phyloP scores from a whole-genome alignment of 2,329 filamentous ascomycete species.

The Phialocephala subalpina region DNA sequence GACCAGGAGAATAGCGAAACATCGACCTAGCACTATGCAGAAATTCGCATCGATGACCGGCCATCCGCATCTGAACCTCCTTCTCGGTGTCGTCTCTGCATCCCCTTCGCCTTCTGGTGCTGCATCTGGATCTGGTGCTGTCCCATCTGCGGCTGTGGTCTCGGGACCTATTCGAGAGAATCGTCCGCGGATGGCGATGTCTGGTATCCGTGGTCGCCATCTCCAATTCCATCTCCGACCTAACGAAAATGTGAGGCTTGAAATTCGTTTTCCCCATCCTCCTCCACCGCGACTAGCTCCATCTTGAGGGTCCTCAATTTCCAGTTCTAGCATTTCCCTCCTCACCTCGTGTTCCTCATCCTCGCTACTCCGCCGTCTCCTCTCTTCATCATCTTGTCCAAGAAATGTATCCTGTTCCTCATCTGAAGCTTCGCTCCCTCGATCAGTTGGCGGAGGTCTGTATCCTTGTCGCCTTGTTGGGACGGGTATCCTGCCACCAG shows the following conservation, averaged over 20 bases:
- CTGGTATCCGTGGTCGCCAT: constrained; percentile 34
- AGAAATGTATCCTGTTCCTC: constrained; percentile 51
- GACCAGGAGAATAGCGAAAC: constrained; percentile 79
- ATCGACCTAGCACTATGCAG: constrained; percentile 72
- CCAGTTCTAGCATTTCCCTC: constrained; percentile 88
- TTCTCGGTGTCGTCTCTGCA: not conserved
- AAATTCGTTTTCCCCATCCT: constrained; percentile 47
- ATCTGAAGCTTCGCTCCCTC: constrained; percentile 37
- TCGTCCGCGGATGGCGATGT: constrained; percentile 7
- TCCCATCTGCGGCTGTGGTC: not conserved
- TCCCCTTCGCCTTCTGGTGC: not conserved
- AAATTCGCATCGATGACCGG: constrained; percentile 45
- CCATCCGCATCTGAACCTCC: constrained; percentile 28
- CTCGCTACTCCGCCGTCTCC: constrained; percentile 55
- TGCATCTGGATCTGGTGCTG: not conserved
- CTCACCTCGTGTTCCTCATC: constrained; percentile 69
- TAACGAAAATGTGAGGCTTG: constrained; percentile 32
- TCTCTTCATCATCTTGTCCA: constrained; percentile 62
- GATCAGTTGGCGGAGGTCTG: constrained; percentile 82
- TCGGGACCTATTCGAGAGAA: not conserved
- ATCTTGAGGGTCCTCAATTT: constrained; percentile 74
- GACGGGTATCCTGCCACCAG: constrained; percentile 52
- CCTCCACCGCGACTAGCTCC: not conserved
- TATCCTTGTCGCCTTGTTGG: constrained; percentile 66
- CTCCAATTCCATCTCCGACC: constrained; percentile 39